Base-by-base conservation (phyloP, 1,284 basidiomycete species). In the Meira miltonrushii region DNA sequence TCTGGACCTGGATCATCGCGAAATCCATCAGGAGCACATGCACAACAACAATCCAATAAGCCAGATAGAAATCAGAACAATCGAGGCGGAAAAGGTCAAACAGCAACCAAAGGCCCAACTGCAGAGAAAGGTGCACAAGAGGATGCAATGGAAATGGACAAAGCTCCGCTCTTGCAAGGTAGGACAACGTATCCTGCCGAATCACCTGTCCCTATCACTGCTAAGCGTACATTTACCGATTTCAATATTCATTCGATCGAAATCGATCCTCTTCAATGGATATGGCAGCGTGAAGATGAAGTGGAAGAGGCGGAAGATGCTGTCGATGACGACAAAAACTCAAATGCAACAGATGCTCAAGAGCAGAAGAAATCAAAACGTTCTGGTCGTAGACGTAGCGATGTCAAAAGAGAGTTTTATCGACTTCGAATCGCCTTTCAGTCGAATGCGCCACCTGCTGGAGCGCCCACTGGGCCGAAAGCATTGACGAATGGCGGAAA, bases 201-300 rank as follows among this genome's bases (percentile, higher is more conserved):
- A 19, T 28, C 25, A 12, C 39, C 59, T 12, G 59, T 54, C 1
- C 41, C 60, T 13, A 15, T 44, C n/a, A 37, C 28, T 48, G 41
- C 57, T 2, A 66, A 62, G 53, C 40, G 54, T 2, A 55, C 59
- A 8, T 71, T 62, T 44, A 65, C 64, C 40, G 71, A 72, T 39
- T 72, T 71, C 40, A 62, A 65, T 19, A 69, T 72, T 53, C 50
- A 55, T 1, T 60, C 59, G 19, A 28, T 72, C 1, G 64, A 69
- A 56, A 71, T 72, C 55, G 61, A 65, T 15, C 61, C 60, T 39
- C 59, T 72, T 15, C 58, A 60, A 13, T 72, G 71, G 71, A 57
- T 57, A n/a, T 72, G 71, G 69, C 56, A 47, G 21, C 59, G 59
- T 11, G 54, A 44, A 12, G 54, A 60, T 19, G 28, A 44, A 13